A percentile compares a stretch with the other conserved stretches of the same genome.
phyloP scores from a whole-genome alignment of 2,329 filamentous ascomycete species.

The Aspergillus thermomutatus region DNA sequence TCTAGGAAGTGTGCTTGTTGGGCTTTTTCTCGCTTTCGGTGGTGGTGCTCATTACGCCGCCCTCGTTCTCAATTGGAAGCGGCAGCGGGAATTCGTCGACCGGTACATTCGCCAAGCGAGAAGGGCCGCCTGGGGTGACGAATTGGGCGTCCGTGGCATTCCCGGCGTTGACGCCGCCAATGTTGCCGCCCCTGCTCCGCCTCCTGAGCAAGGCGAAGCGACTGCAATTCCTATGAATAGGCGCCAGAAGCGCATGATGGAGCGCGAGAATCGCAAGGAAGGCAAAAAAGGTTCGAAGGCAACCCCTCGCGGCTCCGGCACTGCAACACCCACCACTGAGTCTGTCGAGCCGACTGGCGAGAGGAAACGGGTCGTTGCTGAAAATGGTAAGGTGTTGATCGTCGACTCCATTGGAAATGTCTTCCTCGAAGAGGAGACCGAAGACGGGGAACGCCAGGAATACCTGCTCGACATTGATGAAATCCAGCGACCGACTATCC shows the following conservation, averaged over 20 bases:
- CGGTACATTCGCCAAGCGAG: constrained; percentile 88
- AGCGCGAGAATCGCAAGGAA: constrained; percentile 71
- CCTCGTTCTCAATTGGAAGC: constrained; percentile 81
- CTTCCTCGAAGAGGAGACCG: constrained; percentile 87
- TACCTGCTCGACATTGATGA: constrained; percentile 87
- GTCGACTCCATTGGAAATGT: constrained; percentile 92
- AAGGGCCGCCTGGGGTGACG: constrained; percentile 85
- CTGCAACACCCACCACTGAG: constrained; percentile 51
- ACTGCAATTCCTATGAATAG: constrained; percentile 68
- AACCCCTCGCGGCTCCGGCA: constrained; percentile 39
- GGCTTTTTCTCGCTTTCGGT: constrained; percentile 77
- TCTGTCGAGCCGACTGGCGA: constrained; percentile 64
- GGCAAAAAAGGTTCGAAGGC: constrained; percentile 48
- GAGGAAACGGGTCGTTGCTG: constrained; percentile 82
- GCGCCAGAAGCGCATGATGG: constrained; percentile 82
- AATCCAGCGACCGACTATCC: constrained; percentile 71
- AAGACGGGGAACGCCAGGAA: constrained; percentile 78
- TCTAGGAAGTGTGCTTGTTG: constrained; percentile 75
- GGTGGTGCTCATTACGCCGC: constrained; percentile 84
- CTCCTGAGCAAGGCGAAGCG: constrained; percentile 49
- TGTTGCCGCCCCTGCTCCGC: constrained; percentile 37
- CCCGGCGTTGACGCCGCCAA: constrained; percentile 57
- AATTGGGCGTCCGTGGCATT: constrained; percentile 62
- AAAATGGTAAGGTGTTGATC: constrained; percentile 92
- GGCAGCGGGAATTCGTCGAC: constrained; percentile 86